A percentile compares a stretch with the other conserved stretches of the same genome.
These are phyloP conservation scores for Stereum hirsutum DNA, from an alignment of 1,284 basidiomycete genomes.

Conservation along the genomic window DNA sequence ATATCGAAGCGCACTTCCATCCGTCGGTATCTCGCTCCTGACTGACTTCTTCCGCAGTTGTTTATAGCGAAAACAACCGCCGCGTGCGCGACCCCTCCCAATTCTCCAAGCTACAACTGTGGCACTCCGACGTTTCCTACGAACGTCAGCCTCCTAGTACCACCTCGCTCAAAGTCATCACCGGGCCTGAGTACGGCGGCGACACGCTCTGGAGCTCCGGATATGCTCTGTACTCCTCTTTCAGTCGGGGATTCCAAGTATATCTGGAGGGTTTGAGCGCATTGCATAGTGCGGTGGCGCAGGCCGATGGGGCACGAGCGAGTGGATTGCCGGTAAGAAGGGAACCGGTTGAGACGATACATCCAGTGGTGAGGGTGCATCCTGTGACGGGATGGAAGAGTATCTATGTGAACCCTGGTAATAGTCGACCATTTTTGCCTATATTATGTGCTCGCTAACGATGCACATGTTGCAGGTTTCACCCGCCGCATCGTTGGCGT, in stretches of 20 bases:
- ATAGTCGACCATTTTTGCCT: too few relatives aligned
- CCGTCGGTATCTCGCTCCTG: too few relatives aligned
- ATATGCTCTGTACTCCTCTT: constrained; percentile 61
- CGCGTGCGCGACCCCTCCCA: constrained; percentile 64
- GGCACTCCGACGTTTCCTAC: constrained; percentile 78
- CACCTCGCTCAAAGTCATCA: constrained; percentile 61
- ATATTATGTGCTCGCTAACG: constrained; percentile 19
- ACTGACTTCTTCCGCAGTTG: constrained; percentile 30
- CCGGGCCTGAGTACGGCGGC: constrained; percentile 55
- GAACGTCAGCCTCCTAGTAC: constrained; percentile 67
- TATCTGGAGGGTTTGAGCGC: constrained; percentile 60
- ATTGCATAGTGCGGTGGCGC: constrained; percentile 59
- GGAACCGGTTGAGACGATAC: constrained; percentile 59
- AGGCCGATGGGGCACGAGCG: constrained; percentile 57
- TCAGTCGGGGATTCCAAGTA: constrained; percentile 56
- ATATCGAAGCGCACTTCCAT: too few relatives aligned
- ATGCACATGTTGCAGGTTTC: constrained; percentile 37
- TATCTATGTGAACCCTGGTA: constrained; percentile 65
- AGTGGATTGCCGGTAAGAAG: constrained; percentile 59
- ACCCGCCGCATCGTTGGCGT: constrained; percentile 65
- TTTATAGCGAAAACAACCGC: constrained; percentile 60
- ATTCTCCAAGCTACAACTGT: constrained; percentile 76
- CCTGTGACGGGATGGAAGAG: constrained; percentile 80
- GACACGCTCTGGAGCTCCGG: constrained; percentile 68
- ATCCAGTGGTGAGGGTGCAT: constrained; percentile 64